These are phyloP conservation scores for Protomyces inundatus DNA, from an alignment of 1,139 yeast species.

Conservation along the genomic window DNA sequence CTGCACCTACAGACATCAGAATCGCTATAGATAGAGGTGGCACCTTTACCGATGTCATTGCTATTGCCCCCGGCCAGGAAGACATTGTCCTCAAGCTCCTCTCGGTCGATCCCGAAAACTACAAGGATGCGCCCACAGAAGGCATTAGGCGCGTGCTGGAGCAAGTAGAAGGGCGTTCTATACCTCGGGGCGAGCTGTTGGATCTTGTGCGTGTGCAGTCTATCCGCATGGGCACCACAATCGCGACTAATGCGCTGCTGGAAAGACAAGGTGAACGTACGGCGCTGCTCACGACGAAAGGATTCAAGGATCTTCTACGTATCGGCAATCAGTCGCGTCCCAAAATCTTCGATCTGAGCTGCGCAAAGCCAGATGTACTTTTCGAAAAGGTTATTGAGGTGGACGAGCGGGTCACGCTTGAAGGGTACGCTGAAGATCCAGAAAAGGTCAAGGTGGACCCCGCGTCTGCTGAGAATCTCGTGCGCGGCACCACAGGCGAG, in stretches of 20 bases:
- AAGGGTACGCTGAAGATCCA: conserved; percentile 54
- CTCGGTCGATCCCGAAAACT: conserved; percentile 82
- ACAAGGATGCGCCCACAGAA: conserved; percentile 84
- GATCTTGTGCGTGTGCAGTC: conserved; percentile 51
- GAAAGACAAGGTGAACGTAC: conserved; percentile 64
- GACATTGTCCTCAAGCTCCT: conserved; percentile 64
- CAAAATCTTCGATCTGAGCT: conserved; percentile 57
- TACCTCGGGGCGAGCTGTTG: conserved; percentile 42
- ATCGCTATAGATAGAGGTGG: conserved; percentile 49
- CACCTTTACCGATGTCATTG: conserved; percentile 76
- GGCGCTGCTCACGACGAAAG: conserved; percentile 61
- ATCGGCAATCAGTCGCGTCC: conserved; percentile 77
- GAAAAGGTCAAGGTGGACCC: conserved; percentile 35
- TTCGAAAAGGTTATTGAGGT: conserved; percentile 61
- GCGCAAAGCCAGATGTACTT: conserved; percentile 54
- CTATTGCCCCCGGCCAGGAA: conserved; percentile 43
- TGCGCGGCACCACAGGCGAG: conserved; percentile 60
- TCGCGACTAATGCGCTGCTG: conserved; percentile 69
- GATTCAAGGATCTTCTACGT: conserved; percentile 56
- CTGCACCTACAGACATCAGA: conserved; percentile 21
- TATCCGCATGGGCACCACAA: conserved; percentile 74
- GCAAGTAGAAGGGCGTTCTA: conserved; percentile 44
- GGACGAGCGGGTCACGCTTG: conserved; percentile 68
- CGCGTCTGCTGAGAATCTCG: conserved; percentile 39
- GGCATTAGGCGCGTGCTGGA: conserved; percentile 78